Percentiles rank a stretch among this genome's conserved stretches.
These are phyloP conservation scores for Ophiobolus disseminans DNA, from an alignment of 2,329 filamentous ascomycete species.

Conservation along the genomic window DNA sequence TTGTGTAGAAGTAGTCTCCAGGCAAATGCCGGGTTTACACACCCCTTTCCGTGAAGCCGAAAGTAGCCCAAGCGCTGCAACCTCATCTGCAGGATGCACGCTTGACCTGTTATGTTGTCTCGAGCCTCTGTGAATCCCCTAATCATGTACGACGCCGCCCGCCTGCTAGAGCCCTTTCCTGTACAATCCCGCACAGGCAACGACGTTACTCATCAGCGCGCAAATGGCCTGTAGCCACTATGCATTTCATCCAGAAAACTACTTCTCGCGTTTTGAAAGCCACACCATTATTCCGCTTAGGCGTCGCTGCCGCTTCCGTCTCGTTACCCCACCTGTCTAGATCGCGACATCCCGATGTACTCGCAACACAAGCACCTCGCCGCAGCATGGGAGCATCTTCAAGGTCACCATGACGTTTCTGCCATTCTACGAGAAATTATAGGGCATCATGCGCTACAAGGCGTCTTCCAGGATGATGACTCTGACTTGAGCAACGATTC, in stretches of 20 bases:
- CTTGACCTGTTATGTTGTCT: background rate
- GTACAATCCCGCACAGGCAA: conserved; percentile 18
- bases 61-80: background rate
- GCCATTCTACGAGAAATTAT: conserved; percentile 47
- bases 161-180: conserved; percentile 3
- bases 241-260: conserved; percentile 22
- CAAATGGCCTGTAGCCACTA: conserved; percentile 18
- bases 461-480: conserved; percentile 34
- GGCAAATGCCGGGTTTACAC: too few species aligned
- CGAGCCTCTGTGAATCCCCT: background rate
- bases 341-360: conserved; percentile 30
- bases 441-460: conserved; percentile 43
- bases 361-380: conserved; percentile 41
- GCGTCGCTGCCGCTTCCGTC: conserved; percentile 14
- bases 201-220: conserved; percentile 7
- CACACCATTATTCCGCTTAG: conserved; percentile 14
- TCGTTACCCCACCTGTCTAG: conserved; percentile 14
- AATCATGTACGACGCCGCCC: conserved; percentile 1
- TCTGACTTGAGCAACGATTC: conserved; percentile 30
- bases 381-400: conserved; percentile 46
- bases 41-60: background rate
- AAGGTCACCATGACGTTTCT: conserved; percentile 43
- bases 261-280: conserved; percentile 18
- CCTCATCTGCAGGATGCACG: background rate
- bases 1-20: background rate